These are phyloP conservation scores for Pharnaceum exiguum DNA, from an alignment of 148 eudicot species.

Conservation along the genomic window DNA sequence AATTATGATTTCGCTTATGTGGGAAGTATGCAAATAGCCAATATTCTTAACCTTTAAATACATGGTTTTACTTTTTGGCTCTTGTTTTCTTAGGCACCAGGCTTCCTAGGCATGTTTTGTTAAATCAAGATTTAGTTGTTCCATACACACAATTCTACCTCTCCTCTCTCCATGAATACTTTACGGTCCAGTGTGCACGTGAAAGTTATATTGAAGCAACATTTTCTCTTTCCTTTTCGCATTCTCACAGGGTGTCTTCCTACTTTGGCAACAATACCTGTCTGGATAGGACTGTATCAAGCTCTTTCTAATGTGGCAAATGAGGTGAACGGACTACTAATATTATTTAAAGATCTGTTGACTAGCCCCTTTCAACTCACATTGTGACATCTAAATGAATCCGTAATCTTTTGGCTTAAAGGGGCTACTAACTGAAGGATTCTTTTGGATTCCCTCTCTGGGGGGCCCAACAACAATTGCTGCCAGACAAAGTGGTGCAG, in stretches of 20 bases:
- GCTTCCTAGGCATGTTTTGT: no score
- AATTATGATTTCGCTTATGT: no score
- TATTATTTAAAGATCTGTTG: neutral
- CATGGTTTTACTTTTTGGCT: no score
- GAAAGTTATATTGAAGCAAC: neutral
- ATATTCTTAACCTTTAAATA: no score
- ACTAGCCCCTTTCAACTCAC: neutral
- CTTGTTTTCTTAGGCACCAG: no score
- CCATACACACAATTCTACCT: neutral
- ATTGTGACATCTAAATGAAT: conserved; percentile 8
- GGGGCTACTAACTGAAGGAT: conserved; percentile 96
- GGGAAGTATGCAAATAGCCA: no score
- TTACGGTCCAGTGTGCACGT: neutral
- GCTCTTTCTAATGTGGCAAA: conserved; percentile 99
- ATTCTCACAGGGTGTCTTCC: conserved; percentile 76
- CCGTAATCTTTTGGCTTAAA: conserved; percentile 25
- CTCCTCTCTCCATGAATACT: neutral
- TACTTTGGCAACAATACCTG: conserved; percentile 99
- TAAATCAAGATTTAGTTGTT: neutral
- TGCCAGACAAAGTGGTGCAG: conserved; percentile 98
- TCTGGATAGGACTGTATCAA: conserved; percentile 97
- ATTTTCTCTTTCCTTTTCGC: neutral
- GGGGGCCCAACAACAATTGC: conserved; percentile 98
- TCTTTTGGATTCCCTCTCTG: conserved; percentile 98
- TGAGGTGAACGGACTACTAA: conserved; percentile 50